These are phyloP conservation scores for Chlamydomonas eustigma DNA, from an alignment of 139 green algal genomes.

Conservation along the genomic window DNA sequence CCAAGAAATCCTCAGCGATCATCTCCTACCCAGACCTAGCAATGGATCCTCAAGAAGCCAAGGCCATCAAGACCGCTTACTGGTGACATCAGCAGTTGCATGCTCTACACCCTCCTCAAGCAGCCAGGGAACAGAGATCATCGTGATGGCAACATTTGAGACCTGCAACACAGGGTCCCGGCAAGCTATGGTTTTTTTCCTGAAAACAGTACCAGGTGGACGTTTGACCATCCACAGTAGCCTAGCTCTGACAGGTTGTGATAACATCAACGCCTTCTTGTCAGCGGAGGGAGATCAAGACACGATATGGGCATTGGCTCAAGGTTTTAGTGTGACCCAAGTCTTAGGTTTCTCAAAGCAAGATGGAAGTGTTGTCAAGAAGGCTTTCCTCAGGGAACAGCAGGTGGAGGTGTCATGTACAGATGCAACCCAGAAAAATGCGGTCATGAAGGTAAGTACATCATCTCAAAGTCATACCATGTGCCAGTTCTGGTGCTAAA, in stretches of 20 bases:
- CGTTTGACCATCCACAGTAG: not conserved
- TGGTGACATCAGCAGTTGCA: not conserved
- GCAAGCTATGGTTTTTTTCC: not conserved
- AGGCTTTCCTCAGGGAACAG: not conserved
- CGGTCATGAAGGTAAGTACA: not conserved
- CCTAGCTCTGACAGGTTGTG: not conserved
- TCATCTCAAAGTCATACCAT: not conserved
- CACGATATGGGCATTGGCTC: not conserved
- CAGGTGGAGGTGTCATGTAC: not conserved
- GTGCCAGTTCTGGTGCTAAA: not conserved
- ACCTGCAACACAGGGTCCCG: not conserved
- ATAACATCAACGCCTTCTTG: not conserved
- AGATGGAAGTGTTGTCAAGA: not conserved
- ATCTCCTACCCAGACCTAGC: not conserved
- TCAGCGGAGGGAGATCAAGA: not conserved
- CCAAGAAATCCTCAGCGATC: conserved; percentile 23
- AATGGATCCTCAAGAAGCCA: not conserved
- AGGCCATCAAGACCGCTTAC: not conserved
- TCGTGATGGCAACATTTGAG: conserved; percentile 4
- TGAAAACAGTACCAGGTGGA: not conserved
- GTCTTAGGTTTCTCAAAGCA: not conserved
- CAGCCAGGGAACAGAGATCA: not conserved
- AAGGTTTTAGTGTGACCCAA: not conserved
- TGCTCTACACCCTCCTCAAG: not conserved
- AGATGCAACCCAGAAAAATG: not conserved